These are phyloP conservation scores for Casuarina equisetifolia DNA, from an alignment of 306 rosid species.

Conservation along the genomic window DNA sequence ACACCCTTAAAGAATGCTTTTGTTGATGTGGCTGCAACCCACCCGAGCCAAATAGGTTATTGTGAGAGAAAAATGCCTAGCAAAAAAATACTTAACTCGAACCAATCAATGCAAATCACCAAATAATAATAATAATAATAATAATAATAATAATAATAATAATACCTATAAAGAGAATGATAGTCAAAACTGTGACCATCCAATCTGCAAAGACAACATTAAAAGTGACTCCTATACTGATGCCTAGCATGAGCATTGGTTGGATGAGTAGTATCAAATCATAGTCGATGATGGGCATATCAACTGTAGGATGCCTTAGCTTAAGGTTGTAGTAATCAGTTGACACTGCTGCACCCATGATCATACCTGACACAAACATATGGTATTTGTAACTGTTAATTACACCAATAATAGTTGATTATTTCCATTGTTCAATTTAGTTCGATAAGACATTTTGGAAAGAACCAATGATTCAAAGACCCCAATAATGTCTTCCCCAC, in stretches of 20 bases:
- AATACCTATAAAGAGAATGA: slow-evolving; percentile 76
- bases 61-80: slow-evolving; percentile 3
- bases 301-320: slow-evolving; percentile 68
- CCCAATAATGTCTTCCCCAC: slow-evolving; percentile 2
- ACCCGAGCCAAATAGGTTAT: slow-evolving; percentile 8
- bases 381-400: neutral
- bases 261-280: slow-evolving; percentile 64
- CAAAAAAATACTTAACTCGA: neutral
- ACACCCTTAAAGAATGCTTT: slow-evolving; percentile 86
- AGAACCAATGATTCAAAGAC: neutral
- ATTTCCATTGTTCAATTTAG: neutral
- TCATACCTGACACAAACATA: slow-evolving; percentile 65
- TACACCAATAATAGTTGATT: neutral
- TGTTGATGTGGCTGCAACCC: slow-evolving; percentile 66
- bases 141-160: neutral
- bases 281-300: slow-evolving; percentile 81
- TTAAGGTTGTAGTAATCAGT: slow-evolving; percentile 85
- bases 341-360: slow-evolving; percentile 83
- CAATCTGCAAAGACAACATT: no score
- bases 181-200: slow-evolving; percentile 38
- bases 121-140: slow-evolving; percentile 24
- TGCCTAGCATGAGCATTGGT: no score
- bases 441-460: neutral
- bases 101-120: neutral
- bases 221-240: no score